Conservation (phyloP, 331 rosid species). For the Arachis monticola region DNA sequence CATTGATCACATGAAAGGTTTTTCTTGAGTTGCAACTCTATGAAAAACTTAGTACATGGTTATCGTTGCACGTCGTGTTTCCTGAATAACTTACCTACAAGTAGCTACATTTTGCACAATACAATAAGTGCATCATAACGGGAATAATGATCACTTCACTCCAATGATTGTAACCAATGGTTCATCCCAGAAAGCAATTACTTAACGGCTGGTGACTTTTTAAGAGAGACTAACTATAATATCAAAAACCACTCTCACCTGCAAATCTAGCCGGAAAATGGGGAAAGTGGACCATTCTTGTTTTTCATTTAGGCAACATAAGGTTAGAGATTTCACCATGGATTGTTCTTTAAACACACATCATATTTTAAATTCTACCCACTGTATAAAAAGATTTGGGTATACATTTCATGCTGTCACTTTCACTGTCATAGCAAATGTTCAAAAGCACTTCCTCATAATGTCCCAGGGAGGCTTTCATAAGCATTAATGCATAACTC, state of each 20-base stretch:
- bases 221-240: not conserved
- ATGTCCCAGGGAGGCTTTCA: conserved; percentile 24
- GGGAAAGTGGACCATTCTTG: not conserved
- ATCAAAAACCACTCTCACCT: conserved; percentile 24
- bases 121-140: not conserved
- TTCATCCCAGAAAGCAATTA: not conserved
- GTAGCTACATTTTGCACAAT: conserved; percentile 2
- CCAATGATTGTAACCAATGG: not conserved
- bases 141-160: not conserved
- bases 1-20: not conserved
- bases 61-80: conserved; percentile 1
- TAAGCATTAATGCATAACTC: conserved; percentile 59
- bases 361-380: conserved; percentile 7
- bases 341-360: not conserved
- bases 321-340: conserved; percentile 16
- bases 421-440: conserved; percentile 8
- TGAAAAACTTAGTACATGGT: conserved; percentile 11
- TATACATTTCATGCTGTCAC: not conserved
- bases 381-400: not conserved
- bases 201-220: not conserved
- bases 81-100: not conserved
- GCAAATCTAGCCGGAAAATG: not conserved
- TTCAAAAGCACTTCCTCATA: conserved; percentile 5
- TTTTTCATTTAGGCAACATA: not conserved
- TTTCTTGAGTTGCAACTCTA: not conserved